These are phyloP conservation scores for Cyclotella distinguenda DNA, from an alignment of 108 stramenopile species.

Conservation along the genomic window DNA sequence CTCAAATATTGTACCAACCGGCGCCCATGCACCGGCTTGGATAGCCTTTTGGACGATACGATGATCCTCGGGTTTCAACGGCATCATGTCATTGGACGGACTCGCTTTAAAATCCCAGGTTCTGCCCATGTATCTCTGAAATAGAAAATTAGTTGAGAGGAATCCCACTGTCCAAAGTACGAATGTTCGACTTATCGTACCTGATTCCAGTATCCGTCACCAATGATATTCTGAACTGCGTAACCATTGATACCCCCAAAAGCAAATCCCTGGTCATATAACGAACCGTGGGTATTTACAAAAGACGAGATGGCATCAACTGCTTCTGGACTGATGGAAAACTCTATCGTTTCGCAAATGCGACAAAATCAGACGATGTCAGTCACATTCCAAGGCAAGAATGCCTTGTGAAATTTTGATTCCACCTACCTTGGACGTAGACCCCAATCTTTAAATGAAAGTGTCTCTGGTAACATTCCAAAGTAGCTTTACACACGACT, in stretches of 20 bases:
- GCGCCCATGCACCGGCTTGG: slow-evolving; percentile 50
- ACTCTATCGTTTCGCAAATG: slow-evolving; percentile 26
- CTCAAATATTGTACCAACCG: slow-evolving; percentile 48
- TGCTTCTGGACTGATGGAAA: slow-evolving; percentile 55
- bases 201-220: slow-evolving; percentile 55
- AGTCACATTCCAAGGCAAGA: neutral
- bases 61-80: slow-evolving; percentile 53
- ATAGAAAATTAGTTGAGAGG: too few species aligned
- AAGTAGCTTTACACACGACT: slow-evolving; percentile 45
- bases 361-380: neutral
- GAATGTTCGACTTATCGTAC: neutral
- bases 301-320: slow-evolving; percentile 41
- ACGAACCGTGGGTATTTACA: slow-evolving; percentile 44
- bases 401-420: neutral
- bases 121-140: slow-evolving; percentile 49
- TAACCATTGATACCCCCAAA: slow-evolving; percentile 62
- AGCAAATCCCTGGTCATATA: slow-evolving; percentile 60
- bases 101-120: slow-evolving; percentile 47
- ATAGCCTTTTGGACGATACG: slow-evolving; percentile 56
- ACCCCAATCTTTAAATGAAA: slow-evolving; percentile 60
- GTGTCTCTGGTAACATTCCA: slow-evolving; percentile 55
- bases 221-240: slow-evolving; percentile 43
- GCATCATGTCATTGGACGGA: slow-evolving; percentile 48
- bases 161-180: too few species aligned
- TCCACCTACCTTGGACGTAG: slow-evolving; percentile 61